These are phyloP conservation scores for Prototheca wickerhamii DNA, from an alignment of 163 green algal genomes.

Conservation along the genomic window DNA sequence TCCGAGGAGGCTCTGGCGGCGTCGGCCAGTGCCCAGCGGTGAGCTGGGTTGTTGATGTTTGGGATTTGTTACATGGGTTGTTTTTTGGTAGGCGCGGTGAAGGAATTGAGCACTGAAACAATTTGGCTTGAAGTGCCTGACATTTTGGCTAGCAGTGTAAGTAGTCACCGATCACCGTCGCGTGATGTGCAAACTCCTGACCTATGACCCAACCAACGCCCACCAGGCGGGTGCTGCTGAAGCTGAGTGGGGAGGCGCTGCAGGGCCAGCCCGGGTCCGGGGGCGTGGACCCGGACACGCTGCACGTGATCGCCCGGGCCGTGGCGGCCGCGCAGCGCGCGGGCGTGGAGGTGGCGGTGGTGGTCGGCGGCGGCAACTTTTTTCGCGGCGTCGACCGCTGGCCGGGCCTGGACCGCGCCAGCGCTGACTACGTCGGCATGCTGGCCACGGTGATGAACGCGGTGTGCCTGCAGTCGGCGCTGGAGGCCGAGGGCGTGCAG, in stretches of 20 bases:
- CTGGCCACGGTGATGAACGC: slow-evolving; percentile 97
- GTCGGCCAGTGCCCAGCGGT: too few relatives aligned
- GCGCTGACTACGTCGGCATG: slow-evolving; percentile 95
- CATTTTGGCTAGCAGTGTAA: too few relatives aligned
- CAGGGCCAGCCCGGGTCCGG: slow-evolving; percentile 57
- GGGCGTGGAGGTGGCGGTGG: slow-evolving; percentile 75
- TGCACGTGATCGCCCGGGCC: slow-evolving; percentile 71
- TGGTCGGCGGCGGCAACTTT: slow-evolving; percentile 96
- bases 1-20: too few relatives aligned
- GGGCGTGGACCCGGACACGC: slow-evolving; percentile 77
- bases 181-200: too few relatives aligned
- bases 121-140: too few relatives aligned
- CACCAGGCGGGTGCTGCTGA: slow-evolving; percentile 77
- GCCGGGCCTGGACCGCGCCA: slow-evolving; percentile 77
- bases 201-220: too few relatives aligned
- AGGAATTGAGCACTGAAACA: too few relatives aligned
- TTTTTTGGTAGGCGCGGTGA: too few relatives aligned
- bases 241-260: slow-evolving; percentile 91
- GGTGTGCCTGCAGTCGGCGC: slow-evolving; percentile 75
- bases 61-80: too few relatives aligned
- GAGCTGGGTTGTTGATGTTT: too few relatives aligned
- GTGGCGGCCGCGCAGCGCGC: slow-evolving; percentile 46
- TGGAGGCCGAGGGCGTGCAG: slow-evolving; percentile 76
- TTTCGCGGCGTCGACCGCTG: slow-evolving; percentile 73
- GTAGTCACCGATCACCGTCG: too few relatives aligned